Base-by-base conservation (phyloP, 306 rosid species). In the Calophaca sinica region DNA sequence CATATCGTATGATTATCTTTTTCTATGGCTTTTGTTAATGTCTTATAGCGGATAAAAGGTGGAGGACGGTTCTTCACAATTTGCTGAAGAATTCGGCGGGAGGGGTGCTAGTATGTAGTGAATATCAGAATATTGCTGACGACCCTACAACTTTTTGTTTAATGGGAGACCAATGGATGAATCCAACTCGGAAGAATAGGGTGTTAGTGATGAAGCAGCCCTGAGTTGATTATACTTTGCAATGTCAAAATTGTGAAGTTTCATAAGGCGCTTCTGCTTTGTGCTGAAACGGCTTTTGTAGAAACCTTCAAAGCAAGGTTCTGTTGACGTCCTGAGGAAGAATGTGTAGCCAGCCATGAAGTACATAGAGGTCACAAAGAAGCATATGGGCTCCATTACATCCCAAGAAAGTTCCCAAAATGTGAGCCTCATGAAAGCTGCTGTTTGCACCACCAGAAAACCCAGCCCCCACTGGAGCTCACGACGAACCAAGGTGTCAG, bases 361-460 rank as follows among this genome's bases (percentile, higher is more conserved):
- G 86, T 88, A 93, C 48, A 76, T 52, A 2, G 98, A 84, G 2
- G 94, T 93, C 6, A 87, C 83, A 39, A 74, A 93, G 76, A 87
- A 90, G 87, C 96, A 93, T 50, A 93, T 86, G 11, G 98, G 98
- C 67, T 93, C 98, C 96, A 93, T 93, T 48, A 93, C 94, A 75
- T 93, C 98, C 98, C 98, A 93, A 0, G 94, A 79, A 6, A 93
- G 98, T 62, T 93, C 98, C 98, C 98, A 93, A 70, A 93, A 93
- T 2, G 98, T 93, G n/a, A 93, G 91, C 87, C 98, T 88, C 91
- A 93, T 83, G 90, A 85, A 87, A 4, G 82, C 92, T 0, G 73
- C 75, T 20, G 93, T 90, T 62, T 88, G 94, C 50, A 69, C 72
- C 62, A 79, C 68, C 7, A 93, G 77, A 75, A 84, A 90, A 2